Evolutionary conservation across 1,139 yeast species (phyloP).

Genomic region (Lodderomyces margitis): DNA sequence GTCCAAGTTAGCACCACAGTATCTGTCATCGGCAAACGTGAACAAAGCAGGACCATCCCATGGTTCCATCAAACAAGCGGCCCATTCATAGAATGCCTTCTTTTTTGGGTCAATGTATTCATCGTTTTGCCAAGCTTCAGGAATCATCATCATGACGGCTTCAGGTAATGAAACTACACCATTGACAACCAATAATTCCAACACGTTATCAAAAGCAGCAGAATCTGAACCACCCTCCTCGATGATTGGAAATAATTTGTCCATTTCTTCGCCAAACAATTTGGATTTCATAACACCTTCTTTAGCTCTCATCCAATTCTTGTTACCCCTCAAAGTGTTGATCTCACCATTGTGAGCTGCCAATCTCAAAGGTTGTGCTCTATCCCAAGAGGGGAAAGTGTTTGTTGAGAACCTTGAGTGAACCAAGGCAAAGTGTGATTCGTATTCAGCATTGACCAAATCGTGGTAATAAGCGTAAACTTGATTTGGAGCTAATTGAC

Average conservation of each 20-base stretch:
- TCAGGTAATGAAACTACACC: constrained; percentile 93
- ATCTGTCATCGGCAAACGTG: constrained; percentile 95
- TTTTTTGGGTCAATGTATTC: constrained; percentile 82
- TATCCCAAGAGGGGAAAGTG: constrained; percentile 99
- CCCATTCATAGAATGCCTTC: constrained; percentile 98
- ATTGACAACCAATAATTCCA: constrained; percentile 86
- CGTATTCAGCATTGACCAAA: constrained; percentile 85
- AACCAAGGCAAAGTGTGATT: constrained; percentile 93
- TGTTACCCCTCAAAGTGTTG: constrained; percentile 94
- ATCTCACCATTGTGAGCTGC: constrained; percentile 99
- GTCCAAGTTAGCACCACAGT: constrained; percentile 97
- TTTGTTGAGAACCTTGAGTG: constrained; percentile 98
- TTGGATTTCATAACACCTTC: constrained; percentile 93
- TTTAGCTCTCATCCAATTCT: constrained; percentile 98
- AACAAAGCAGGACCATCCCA: constrained; percentile 99
- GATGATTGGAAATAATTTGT: constrained; percentile 86
- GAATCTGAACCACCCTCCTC: constrained; percentile 99
- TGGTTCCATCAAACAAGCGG: constrained; percentile 98
- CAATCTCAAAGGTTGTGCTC: constrained; percentile 97
- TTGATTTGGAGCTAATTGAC: constrained; percentile 95
- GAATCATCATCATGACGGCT: constrained; percentile 95
- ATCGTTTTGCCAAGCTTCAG: constrained; percentile 98
- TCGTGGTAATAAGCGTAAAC: constrained; percentile 95
- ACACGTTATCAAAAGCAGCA: constrained; percentile 96
- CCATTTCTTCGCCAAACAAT: constrained; percentile 88